These are phyloP conservation scores for Anisodus acutangulus DNA, from an alignment of 257 asterid species.

Conservation along the genomic window DNA sequence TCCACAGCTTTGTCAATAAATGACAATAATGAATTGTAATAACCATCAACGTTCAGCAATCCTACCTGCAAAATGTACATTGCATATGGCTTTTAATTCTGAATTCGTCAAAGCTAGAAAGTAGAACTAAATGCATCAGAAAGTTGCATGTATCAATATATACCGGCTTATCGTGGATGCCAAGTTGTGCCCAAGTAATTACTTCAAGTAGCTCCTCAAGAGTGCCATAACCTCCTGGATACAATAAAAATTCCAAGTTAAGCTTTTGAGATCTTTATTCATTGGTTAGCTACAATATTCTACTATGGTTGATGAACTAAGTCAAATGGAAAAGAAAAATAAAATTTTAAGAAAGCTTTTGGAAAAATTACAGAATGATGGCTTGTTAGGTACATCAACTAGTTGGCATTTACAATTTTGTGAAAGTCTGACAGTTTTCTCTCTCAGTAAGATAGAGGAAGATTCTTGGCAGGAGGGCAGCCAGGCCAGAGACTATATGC, in stretches of 20 bases:
- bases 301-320: not conserved
- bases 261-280: not conserved
- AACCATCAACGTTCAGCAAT: conserved; percentile 90
- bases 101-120: not conserved
- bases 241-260: not conserved
- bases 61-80: conserved; percentile 65
- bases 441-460: conserved; percentile 18
- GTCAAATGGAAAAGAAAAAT: not conserved
- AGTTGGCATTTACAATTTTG: conserved; percentile 34
- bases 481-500: conserved; percentile 12
- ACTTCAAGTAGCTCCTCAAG: conserved; percentile 96
- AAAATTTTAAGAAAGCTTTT: not conserved
- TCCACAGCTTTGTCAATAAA: conserved; percentile 92
- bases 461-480: conserved; percentile 25
- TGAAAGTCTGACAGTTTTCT: conserved; percentile 25
- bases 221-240: conserved; percentile 96
- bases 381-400: conserved; percentile 27
- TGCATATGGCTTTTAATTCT: not conserved
- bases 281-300: not conserved
- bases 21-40: conserved; percentile 73
- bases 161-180: conserved; percentile 98
- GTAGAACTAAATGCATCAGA: not conserved
- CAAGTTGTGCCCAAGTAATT: conserved; percentile 99
- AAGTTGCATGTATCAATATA: not conserved
- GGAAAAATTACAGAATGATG: conserved; percentile 3